These are phyloP conservation scores for Atkinsonella hypoxylon DNA, from an alignment of 2,329 filamentous ascomycete species.

Conservation along the genomic window DNA sequence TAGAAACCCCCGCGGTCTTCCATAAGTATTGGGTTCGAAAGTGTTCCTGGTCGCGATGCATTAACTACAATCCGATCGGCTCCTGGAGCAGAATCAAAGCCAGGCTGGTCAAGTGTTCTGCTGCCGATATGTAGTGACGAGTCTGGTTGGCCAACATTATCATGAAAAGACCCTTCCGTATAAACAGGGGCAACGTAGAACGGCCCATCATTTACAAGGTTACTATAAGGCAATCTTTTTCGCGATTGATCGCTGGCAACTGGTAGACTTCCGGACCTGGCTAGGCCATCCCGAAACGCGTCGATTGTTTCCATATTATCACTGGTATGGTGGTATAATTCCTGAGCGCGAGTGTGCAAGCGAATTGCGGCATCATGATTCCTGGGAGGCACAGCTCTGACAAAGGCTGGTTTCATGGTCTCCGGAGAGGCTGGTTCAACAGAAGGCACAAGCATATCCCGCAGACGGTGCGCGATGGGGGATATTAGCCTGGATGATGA, in stretches of 20 bases:
- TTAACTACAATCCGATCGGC: slow-evolving; percentile 20
- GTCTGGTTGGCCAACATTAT: background rate
- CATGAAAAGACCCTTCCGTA: background rate
- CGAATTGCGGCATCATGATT: slow-evolving; percentile 13
- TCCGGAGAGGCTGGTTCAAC: slow-evolving; percentile 32
- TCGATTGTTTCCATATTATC: slow-evolving; percentile 4
- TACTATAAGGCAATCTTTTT: background rate
- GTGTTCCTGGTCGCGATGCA: slow-evolving; percentile 18
- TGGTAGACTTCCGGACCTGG: slow-evolving; percentile 6
- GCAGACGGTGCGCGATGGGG: slow-evolving; percentile 13
- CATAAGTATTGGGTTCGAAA: slow-evolving; percentile 25
- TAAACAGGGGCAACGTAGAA: slow-evolving; percentile 1
- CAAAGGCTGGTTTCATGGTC: slow-evolving; percentile 21
- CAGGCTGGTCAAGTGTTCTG: slow-evolving; percentile 9
- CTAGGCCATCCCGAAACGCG: background rate
- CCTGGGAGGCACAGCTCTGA: slow-evolving; percentile 21
- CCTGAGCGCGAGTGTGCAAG: slow-evolving; percentile 7
- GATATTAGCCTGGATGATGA: slow-evolving; percentile 7
- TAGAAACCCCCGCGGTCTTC: slow-evolving; percentile 27
- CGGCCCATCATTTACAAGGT: slow-evolving; percentile 1
- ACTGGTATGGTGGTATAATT: slow-evolving; percentile 9
- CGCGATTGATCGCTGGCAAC: slow-evolving; percentile 8
- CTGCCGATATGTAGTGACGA: slow-evolving; percentile 5
- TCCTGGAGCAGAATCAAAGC: slow-evolving; percentile 10
- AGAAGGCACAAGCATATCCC: slow-evolving; percentile 34